A percentile compares a stretch with the other conserved stretches of the same genome.
Evolutionary conservation across 805 yeast genomes (phyloP).

Genomic region (Myxozyma neotropica): DNA sequence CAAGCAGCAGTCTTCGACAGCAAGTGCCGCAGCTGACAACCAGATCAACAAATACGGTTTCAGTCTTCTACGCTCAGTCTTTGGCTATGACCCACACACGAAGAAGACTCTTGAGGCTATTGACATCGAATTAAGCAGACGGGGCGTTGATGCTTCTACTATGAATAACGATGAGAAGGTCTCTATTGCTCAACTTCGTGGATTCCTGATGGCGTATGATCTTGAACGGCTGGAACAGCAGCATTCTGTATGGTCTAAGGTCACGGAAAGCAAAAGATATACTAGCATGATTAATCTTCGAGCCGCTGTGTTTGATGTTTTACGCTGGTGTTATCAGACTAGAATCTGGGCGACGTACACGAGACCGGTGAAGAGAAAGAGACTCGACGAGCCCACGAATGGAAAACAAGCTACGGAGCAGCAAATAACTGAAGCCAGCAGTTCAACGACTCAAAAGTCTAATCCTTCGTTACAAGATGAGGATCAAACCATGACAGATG

Average conservation of each 20-base stretch:
- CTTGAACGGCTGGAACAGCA: background rate
- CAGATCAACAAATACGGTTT: background rate
- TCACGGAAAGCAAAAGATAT: background rate
- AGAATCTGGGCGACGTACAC: background rate
- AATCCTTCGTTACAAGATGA: too few relatives aligned
- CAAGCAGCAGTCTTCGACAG: too few relatives aligned
- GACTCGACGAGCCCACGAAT: too few relatives aligned
- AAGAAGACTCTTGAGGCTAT: background rate
- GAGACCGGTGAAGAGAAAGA: background rate
- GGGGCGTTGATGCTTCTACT: background rate
- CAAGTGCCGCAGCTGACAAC: too few relatives aligned
- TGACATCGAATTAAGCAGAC: background rate
- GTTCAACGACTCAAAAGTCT: too few relatives aligned
- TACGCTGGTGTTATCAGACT: background rate
- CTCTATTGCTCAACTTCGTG: background rate
- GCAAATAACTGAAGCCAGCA: background rate
- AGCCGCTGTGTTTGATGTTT: background rate
- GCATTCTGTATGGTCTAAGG: background rate
- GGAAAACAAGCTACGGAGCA: too few relatives aligned
- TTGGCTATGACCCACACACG: constrained; percentile 7
- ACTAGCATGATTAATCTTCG: background rate
- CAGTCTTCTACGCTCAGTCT: constrained; percentile 12
- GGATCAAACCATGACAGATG: too few relatives aligned
- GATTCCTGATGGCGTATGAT: background rate
- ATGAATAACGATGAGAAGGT: background rate